Evolutionary conservation across 2,329 filamentous ascomycete species (phyloP), one percentile per base, ranked within the genome.

Genomic region (Xylogone sp.): DNA sequence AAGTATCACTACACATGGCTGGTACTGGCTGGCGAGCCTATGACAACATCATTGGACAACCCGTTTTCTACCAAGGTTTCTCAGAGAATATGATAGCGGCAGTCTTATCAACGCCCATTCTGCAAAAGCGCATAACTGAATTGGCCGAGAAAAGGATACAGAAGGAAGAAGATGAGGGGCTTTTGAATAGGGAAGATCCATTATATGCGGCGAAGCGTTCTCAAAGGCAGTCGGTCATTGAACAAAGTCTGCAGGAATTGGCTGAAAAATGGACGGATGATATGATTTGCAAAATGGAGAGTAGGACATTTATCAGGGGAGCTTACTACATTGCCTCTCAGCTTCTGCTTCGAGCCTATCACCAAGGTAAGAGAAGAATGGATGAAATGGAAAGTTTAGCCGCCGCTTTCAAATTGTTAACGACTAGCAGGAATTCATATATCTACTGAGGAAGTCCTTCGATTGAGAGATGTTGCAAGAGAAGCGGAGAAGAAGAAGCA

Each of bases 261-360:
- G 88, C 90, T 3, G 90, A 94, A 57, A 85, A 87, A 58, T 86
- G 94, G 80, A 90, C 91, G 21, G 90, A 96, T 65, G 83, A 87
- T 56, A 97, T 99, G 94, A 97, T 99, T 56, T 97, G 93, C 80
- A 99, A 99, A 72, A 93, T 97, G 79, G 94, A 99, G 70, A 95
- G 87, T 75, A 95, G 92, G 67, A 76, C 82, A 2, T 97, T 97
- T 65, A 96, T 99, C 60, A 78, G 94, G 46, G 84, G 90, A 21
- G 93, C 94, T 45, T 97, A 97, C 68, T 99, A 97, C 67, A 66
- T 96, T 39, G 78, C 77, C 45, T 96, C 92, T 1, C 93, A 97
- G 70, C 77, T 97, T 45, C 75, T 97, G 55, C 95, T 93, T 3
- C 77, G 94, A 54, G 93, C 94, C 5, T 99, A 99, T 68, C 91